Percentiles rank a stretch among this genome's conserved stretches.
These are phyloP conservation scores for Venturia oleaginea DNA, from an alignment of 2,329 filamentous ascomycete species.

Conservation along the genomic window DNA sequence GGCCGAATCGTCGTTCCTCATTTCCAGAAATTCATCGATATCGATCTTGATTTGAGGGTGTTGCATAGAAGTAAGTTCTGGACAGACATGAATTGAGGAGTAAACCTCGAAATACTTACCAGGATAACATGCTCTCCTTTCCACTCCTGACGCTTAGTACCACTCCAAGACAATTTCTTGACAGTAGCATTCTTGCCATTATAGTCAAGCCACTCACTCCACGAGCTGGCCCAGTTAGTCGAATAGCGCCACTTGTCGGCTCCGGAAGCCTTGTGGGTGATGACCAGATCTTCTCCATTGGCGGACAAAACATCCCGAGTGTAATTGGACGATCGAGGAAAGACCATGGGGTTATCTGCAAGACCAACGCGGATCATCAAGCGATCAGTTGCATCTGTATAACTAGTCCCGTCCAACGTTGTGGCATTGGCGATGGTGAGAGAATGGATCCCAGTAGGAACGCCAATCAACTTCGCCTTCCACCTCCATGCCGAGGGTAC, in stretches of 20 bases:
- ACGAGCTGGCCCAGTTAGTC: constrained; percentile 51
- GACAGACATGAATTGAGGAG: no score
- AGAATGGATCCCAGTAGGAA: constrained; percentile 52
- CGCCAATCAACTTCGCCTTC: constrained; percentile 43
- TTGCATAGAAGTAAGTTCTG: no score
- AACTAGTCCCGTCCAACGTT: not conserved
- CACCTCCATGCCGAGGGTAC: constrained; percentile 47
- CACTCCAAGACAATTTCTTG: constrained; percentile 44
- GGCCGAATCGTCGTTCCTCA: no score
- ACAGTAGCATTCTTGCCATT: constrained; percentile 42
- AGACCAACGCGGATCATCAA: constrained; percentile 54
- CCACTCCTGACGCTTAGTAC: constrained; percentile 51
- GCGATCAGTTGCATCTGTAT: constrained; percentile 47
- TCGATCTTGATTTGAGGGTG: no score
- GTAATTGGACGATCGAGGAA: constrained; percentile 49
- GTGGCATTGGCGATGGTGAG: constrained; percentile 48
- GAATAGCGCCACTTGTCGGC: constrained; percentile 56
- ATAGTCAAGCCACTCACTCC: constrained; percentile 51
- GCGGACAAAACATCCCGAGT: constrained; percentile 42
- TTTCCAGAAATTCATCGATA: no score
- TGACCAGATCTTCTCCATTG: constrained; percentile 34
- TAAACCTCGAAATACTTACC: constrained; percentile 23
- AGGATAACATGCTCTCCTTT: constrained; percentile 52
- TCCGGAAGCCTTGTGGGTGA: constrained; percentile 51
- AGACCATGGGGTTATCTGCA: constrained; percentile 50